Conservation (phyloP, 352 stramenopile species). For the Phytopythium kandeliae region DNA sequence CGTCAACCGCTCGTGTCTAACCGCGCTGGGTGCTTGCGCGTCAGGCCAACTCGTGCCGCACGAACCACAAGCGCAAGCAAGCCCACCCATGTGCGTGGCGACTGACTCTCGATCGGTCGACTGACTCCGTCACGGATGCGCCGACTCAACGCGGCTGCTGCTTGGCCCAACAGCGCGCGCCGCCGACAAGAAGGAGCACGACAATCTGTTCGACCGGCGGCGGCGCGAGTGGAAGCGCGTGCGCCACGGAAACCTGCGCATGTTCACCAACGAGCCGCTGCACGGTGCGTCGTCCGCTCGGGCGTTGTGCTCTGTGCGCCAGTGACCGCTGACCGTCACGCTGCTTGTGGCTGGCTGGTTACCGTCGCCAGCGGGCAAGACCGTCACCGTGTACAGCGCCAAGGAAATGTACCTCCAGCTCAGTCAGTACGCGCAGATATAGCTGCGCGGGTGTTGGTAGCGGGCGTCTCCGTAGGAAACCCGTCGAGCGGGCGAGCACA, state of each 20-base stretch:
- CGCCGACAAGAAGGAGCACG: slow-evolving; percentile 69
- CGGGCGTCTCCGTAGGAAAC: not conserved
- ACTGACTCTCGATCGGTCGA: not conserved
- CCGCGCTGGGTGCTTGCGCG: not conserved
- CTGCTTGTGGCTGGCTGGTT: not conserved
- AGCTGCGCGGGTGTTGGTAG: not conserved
- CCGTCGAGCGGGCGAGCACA: not conserved
- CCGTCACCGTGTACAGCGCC: slow-evolving; percentile 65
- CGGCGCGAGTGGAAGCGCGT: slow-evolving; percentile 74
- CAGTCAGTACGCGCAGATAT: slow-evolving; percentile 68
- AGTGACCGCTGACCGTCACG: not conserved
- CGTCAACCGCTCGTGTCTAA: not conserved
- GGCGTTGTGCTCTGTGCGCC: not conserved
- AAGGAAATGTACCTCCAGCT: slow-evolving; percentile 75
- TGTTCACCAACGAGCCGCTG: slow-evolving; percentile 68
- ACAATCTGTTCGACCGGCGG: slow-evolving; percentile 67
- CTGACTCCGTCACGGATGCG: no score
- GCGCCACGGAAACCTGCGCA: slow-evolving; percentile 54
- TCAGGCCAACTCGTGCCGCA: slow-evolving; percentile 40
- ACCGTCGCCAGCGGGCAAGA: slow-evolving; percentile 35
- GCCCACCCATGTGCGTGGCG: slow-evolving; percentile 42
- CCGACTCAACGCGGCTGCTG: no score
- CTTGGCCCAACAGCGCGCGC: slow-evolving; percentile 56
- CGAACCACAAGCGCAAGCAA: slow-evolving; percentile 68
- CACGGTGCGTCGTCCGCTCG: slow-evolving; percentile 24